Evolutionary conservation across 1,284 basidiomycete species (phyloP), one percentile per base, ranked within the genome.

Genomic region (Ustilago cynodontis): DNA sequence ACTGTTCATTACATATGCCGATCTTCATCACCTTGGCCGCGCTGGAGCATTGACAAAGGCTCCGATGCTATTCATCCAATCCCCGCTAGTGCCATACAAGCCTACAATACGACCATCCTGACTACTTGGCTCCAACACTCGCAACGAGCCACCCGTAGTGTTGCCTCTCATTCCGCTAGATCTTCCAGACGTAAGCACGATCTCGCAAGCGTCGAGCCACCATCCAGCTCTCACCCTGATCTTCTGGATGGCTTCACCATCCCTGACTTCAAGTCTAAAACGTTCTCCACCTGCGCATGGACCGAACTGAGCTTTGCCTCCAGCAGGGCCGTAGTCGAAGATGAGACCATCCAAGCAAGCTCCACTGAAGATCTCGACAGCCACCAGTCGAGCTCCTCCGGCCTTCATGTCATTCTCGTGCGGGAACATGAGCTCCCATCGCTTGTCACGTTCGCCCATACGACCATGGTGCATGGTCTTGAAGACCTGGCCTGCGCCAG

Each of bases 151-250:
- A 18, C 73, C 77, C 0, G 28, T 28, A 1, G 31, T n/a, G 22
- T 76, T 79, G 4, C 77, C 77, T 20, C 65, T 37, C 73, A 71
- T 65, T 4, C 72, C 77, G 35, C 62, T 72, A 14, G 37, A 56
- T 24, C 31, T 59, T 0, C 77, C 74, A 39, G 66, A 70, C 10
- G 45, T 54, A 8, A 77, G 14, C 20, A 71, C 68, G 7, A 80
- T 31, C 31, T 78, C 67, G 26, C 71, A 43, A 33, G 75, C 78
- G 41, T 80, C 78, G 33, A 80, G 52, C 78, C 78, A 80, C 26
- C 54, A 58, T 1, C 78, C 78, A 11, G 60, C 49, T 18, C 78
- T 20, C 10, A 80, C 67, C 9, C 67, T 57, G 47, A 80, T 29
- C 24, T 47, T 37, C 3, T 28, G 59, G n/a, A 80, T 60, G 35